phyloP scores from a whole-genome alignment of 495 filamentous ascomycete species.

The Sabuloglossum arenarium region DNA sequence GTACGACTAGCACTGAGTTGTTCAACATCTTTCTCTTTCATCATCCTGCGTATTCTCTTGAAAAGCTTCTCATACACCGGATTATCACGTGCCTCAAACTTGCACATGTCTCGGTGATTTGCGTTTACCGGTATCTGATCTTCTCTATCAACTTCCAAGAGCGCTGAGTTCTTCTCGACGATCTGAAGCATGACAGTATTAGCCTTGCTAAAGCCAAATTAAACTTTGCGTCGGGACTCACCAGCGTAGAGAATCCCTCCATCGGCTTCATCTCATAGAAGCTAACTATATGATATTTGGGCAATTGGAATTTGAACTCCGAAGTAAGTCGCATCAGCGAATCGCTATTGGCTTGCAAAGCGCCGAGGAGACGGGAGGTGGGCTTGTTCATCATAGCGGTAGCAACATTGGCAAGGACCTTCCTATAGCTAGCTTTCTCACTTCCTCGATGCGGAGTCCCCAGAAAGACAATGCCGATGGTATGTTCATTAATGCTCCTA shows the following conservation, averaged over 20 bases:
- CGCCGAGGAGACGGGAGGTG: background rate
- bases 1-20: background rate
- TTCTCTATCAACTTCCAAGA: background rate
- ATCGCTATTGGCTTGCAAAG: background rate
- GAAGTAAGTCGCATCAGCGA: background rate
- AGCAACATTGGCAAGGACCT: background rate
- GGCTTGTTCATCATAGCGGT: background rate
- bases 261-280: background rate
- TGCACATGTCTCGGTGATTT: slow-evolving; percentile 1
- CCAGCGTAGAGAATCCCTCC: background rate
- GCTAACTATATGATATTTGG: slow-evolving; percentile 3
- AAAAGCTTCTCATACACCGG: slow-evolving; percentile 2
- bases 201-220: background rate
- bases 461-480: background rate
- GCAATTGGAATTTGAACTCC: background rate
- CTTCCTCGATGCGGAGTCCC: background rate
- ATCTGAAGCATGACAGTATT: background rate
- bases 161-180: background rate
- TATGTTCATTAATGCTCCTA: background rate
- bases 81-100: background rate
- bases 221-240: background rate
- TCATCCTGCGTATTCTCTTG: slow-evolving; percentile 3
- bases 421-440: background rate
- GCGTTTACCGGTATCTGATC: background rate
- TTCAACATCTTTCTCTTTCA: background rate